Conservation (phyloP, 1,139 yeast genomes). For the Meyerozyma smithsonii region DNA sequence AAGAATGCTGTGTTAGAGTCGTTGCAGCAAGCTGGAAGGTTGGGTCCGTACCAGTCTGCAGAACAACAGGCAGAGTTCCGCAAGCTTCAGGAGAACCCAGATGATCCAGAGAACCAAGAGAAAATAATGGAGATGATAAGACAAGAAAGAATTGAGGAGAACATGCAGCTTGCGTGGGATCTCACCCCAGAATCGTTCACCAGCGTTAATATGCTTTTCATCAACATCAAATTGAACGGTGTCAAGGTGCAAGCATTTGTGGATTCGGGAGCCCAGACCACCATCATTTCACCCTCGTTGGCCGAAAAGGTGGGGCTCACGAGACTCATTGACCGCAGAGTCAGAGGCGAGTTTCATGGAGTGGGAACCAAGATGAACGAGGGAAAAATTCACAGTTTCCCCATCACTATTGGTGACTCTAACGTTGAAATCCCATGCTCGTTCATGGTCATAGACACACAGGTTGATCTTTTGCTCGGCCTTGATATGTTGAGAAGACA, state of each 20-base stretch:
- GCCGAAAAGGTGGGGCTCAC: slow-evolving; percentile 71
- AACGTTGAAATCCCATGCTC: slow-evolving; percentile 62
- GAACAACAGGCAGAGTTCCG: slow-evolving; percentile 44
- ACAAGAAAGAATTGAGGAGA: slow-evolving; percentile 73
- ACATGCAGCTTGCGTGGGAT: slow-evolving; percentile 74
- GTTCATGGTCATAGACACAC: slow-evolving; percentile 74
- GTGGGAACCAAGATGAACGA: slow-evolving; percentile 78
- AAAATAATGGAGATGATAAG: slow-evolving; percentile 65
- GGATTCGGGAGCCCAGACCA: slow-evolving; percentile 93
- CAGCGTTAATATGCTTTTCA: slow-evolving; percentile 76
- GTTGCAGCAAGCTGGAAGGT: slow-evolving; percentile 15
- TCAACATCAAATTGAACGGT: slow-evolving; percentile 74
- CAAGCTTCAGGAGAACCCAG: slow-evolving; percentile 57
- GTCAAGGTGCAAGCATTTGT: slow-evolving; percentile 84
- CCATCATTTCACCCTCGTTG: slow-evolving; percentile 72
- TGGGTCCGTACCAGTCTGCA: slow-evolving; percentile 5
- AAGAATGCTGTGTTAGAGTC: slow-evolving; percentile 37
- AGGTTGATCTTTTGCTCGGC: slow-evolving; percentile 65
- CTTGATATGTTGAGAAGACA: slow-evolving; percentile 84
- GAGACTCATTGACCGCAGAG: slow-evolving; percentile 75
- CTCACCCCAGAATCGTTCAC: slow-evolving; percentile 89
- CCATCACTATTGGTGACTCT: slow-evolving; percentile 66
- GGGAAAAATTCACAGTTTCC: slow-evolving; percentile 88
- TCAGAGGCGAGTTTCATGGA: slow-evolving; percentile 80
- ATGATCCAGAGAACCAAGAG: slow-evolving; percentile 67